These are phyloP conservation scores for Naumovozyma baii DNA, from an alignment of 805 yeast species.

Conservation along the genomic window DNA sequence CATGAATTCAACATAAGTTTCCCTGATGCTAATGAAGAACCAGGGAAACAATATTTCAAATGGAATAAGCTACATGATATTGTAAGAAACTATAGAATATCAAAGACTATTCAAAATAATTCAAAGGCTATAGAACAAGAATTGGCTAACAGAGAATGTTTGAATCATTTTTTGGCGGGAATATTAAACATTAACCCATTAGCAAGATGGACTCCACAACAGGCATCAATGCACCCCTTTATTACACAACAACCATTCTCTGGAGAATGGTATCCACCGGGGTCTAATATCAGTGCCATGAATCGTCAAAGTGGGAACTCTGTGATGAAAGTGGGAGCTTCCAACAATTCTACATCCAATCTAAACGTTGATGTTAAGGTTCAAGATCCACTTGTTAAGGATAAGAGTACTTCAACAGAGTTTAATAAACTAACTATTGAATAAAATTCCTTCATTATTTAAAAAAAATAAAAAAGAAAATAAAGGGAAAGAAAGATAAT, in stretches of 20 bases:
- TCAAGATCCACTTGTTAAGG: background rate
- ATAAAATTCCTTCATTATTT: too few species aligned
- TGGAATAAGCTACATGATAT: conserved; percentile 59
- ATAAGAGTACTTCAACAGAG: conserved; percentile 9
- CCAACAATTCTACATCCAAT: too few species aligned
- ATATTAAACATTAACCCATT: conserved; percentile 78
- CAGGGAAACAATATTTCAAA: conserved; percentile 77
- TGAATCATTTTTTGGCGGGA: conserved; percentile 71
- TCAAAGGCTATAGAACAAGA: conserved; percentile 51
- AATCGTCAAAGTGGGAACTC: background rate
- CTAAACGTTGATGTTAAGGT: background rate
- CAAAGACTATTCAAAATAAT: conserved; percentile 40
- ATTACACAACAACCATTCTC: conserved; percentile 51
- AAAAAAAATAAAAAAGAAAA: too few species aligned
- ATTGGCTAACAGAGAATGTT: conserved; percentile 55
- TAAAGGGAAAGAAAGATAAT: too few species aligned
- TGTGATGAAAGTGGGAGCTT: too few species aligned
- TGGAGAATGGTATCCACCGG: conserved; percentile 48
- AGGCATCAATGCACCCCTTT: conserved; percentile 87
- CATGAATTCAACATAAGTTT: conserved; percentile 37
- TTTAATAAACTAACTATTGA: conserved; percentile 15
- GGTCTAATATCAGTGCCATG: conserved; percentile 11
- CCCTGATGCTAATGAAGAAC: conserved; percentile 44
- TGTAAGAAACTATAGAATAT: conserved; percentile 62
- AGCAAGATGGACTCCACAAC: conserved; percentile 95